Conservation (phyloP, 2,329 filamentous ascomycete species). For the Ophiostoma quercus region DNA sequence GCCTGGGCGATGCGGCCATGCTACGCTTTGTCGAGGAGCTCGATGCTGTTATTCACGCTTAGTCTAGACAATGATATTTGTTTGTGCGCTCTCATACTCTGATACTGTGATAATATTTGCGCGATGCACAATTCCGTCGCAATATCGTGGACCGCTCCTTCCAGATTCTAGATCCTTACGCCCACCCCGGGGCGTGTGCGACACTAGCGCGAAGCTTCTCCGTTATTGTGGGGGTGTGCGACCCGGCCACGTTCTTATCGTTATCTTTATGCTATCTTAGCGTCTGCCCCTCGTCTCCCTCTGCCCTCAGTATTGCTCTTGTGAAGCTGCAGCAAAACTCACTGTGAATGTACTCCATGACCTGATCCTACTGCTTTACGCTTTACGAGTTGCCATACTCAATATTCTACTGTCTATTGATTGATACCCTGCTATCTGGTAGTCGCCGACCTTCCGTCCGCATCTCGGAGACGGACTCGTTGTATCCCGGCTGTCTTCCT, state of each 20-base stretch:
- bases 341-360: not conserved
- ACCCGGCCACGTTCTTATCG: not conserved
- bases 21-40: conserved; percentile 21
- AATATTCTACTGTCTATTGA: not conserved
- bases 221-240: not conserved
- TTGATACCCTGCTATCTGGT: not conserved
- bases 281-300: not conserved
- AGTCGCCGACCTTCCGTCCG: not conserved
- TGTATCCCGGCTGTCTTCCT: no score
- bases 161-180: conserved; percentile 8
- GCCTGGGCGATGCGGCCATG: conserved; percentile 19
- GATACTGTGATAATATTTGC: no score
- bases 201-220: conserved; percentile 6
- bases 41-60: conserved; percentile 18
- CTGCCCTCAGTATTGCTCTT: not conserved
- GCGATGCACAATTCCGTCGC: not conserved
- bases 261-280: conserved; percentile 21
- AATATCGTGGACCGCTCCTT: not conserved
- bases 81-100: no score
- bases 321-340: not conserved
- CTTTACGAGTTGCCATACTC: not conserved
- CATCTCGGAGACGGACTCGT: not conserved
- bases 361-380: not conserved
- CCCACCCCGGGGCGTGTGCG: not conserved
- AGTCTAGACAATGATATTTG: not conserved